A percentile compares a stretch with the other conserved stretches of the same genome.
Conservation (phyloP, 2,329 filamentous ascomycete species). For the Septoria linicola region DNA sequence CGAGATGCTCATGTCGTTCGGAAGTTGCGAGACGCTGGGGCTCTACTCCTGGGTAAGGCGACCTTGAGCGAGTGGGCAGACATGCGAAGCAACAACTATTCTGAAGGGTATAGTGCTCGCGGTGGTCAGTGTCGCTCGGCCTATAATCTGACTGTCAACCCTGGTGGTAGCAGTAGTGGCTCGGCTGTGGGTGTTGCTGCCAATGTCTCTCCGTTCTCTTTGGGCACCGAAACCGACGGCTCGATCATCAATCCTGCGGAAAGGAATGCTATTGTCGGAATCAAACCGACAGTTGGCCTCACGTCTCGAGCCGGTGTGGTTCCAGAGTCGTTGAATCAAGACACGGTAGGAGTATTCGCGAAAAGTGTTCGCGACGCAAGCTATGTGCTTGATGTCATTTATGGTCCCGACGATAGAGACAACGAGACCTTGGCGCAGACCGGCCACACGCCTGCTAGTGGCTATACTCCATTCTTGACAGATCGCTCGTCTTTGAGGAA, state of each 20-base stretch:
- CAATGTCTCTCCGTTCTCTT: slow-evolving; percentile 61
- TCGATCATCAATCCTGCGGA: slow-evolving; percentile 69
- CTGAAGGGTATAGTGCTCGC: slow-evolving; percentile 64
- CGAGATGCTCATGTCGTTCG: slow-evolving; percentile 66
- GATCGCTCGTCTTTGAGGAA: slow-evolving; percentile 56
- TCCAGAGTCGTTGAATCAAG: slow-evolving; percentile 66
- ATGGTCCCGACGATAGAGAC: slow-evolving; percentile 62
- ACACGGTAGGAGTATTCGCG: slow-evolving; percentile 67
- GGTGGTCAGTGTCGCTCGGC: slow-evolving; percentile 65
- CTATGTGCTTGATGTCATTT: slow-evolving; percentile 66
- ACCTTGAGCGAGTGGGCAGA: slow-evolving; percentile 72
- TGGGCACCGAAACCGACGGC: slow-evolving; percentile 74
- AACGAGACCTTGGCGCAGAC: slow-evolving; percentile 64
- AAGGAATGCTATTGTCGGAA: slow-evolving; percentile 66
- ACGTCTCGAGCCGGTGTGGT: slow-evolving; percentile 61
- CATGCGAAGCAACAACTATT: slow-evolving; percentile 67
- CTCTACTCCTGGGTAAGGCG: slow-evolving; percentile 69
- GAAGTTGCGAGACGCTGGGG: slow-evolving; percentile 63
- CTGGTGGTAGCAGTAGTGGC: slow-evolving; percentile 68
- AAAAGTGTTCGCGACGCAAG: slow-evolving; percentile 68
- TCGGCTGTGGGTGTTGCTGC: slow-evolving; percentile 63
- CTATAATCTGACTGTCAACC: slow-evolving; percentile 68
- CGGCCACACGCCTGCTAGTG: slow-evolving; percentile 54
- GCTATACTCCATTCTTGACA: slow-evolving; percentile 59
- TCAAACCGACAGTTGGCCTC: slow-evolving; percentile 74